Evolutionary conservation across 2,329 filamentous ascomycete species (phyloP), one percentile per base, ranked within the genome.

Genomic region (Chrysosporium keratinophilum): DNA sequence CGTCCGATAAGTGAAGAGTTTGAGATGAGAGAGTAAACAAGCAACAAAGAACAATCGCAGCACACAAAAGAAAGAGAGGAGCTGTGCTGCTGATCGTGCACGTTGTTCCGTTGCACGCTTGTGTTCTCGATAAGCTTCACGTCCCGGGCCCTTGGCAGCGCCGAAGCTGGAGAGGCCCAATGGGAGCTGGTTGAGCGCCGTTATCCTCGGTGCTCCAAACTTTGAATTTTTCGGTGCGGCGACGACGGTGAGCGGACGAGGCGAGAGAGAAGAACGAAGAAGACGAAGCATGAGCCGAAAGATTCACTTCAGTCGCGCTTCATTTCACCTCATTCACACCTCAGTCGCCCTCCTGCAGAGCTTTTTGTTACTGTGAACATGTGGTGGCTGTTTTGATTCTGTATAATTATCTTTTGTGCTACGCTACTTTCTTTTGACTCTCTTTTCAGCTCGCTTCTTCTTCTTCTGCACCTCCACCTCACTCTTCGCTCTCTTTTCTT

Each of bases 151-250:
- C 46, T 49, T 49, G 46, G 46, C 46, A 7, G 11, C n/a, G 44
- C 28, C 15, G 14, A 45, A 45, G 20, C 42, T 37, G 45, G 45
- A 46, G 43, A 39, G 31, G 45, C 44, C 46, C 46, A 49, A 49
- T 49, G 28, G 33, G 19, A 39, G 12, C 10, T 7, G 1, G 15
- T 11, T 14, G 23, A 48, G 34, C 17, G 10, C 12, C 12, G 45
- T 47, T 19, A 19, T 42, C 40, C 28, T 43, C 49, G 23, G 28
- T 33, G 10, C 2, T 51, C 40, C 39, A 50, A 37, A 44, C 28
- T 51, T 23, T 51, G 40, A 51, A 44, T 35, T 51, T 28, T 44
- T 51, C 31, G 49, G 35, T 34, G 41, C 31, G 49, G 37, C 37
- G 15, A 33, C 23, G n/a, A 37, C 11, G 15, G 37, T 7, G 37